Percentiles rank a stretch among this genome's conserved stretches.
phyloP scores from a whole-genome alignment of 164 flowering plant genomes.

The Magnolia kwangsiensis region DNA sequence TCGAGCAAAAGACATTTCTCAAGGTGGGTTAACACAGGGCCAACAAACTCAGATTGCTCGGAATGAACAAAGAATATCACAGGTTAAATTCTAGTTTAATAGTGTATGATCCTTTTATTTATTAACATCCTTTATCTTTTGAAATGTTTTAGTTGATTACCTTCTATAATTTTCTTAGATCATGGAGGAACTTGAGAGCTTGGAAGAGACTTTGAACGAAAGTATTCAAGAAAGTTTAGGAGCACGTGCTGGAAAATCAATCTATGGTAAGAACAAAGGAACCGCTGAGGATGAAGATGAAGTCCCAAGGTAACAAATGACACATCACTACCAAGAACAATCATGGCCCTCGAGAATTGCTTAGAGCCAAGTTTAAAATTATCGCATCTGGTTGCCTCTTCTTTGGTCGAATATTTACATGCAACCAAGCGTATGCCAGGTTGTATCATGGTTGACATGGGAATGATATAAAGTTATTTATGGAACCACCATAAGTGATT shows the following conservation, averaged over 20 bases:
- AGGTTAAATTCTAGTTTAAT: conserved; percentile 42
- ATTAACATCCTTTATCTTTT: conserved; percentile 2
- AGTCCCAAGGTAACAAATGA: conserved; percentile 40
- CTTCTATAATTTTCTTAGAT: conserved; percentile 40
- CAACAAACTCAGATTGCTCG: conserved; percentile 99
- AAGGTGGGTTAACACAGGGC: conserved; percentile 99
- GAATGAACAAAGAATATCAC: conserved; percentile 89
- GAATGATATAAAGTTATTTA: no score
- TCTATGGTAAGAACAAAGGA: conserved; percentile 48
- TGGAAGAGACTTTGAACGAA: conserved; percentile 96
- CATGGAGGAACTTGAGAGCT: conserved; percentile 89
- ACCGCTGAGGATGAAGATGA: conserved; percentile 69
- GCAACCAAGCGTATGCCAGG: no score
- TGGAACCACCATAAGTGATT: no score
- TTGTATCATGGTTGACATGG: no score
- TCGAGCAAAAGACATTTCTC: conserved; percentile 89
- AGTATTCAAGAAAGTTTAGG: conserved; percentile 94
- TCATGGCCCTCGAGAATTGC: background rate
- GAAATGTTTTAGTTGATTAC: background rate
- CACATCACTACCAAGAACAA: background rate
- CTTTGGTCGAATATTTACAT: no score
- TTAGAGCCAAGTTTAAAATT: background rate
- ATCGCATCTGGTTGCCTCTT: background rate
- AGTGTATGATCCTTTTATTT: background rate
- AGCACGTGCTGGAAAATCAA: conserved; percentile 57